Conservation (phyloP, 202 grass and related monocot genomes). For the Hordeum pubiflorum region DNA sequence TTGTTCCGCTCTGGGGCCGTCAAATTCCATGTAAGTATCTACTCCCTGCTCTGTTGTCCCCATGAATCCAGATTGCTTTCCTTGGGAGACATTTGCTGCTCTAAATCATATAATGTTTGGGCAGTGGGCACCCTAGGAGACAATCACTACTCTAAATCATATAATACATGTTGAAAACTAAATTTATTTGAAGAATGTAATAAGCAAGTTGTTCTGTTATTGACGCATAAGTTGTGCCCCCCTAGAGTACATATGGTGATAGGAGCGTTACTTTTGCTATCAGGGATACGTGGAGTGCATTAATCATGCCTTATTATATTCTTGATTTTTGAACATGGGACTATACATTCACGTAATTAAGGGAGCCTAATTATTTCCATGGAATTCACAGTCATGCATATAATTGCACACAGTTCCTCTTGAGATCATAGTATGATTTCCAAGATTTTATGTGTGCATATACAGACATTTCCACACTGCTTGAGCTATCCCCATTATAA, state of each 20-base stretch:
- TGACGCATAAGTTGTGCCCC: not conserved
- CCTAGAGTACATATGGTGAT: not conserved
- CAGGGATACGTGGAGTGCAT: not conserved
- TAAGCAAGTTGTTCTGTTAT: not conserved
- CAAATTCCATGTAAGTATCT: slow-evolving; percentile 52
- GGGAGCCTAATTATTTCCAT: not conserved
- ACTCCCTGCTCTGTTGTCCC: not conserved
- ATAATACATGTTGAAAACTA: not conserved
- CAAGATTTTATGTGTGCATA: slow-evolving; percentile 56
- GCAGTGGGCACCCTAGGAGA: not conserved
- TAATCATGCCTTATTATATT: not conserved
- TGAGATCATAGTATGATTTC: slow-evolving; percentile 28
- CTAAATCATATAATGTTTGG: not conserved
- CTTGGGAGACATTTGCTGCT: not conserved
- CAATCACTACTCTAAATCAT: not conserved
- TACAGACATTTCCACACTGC: slow-evolving; percentile 35
- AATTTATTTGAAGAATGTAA: not conserved
- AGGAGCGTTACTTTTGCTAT: not conserved
- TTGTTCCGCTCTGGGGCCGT: slow-evolving; percentile 58
- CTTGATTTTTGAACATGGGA: not conserved
- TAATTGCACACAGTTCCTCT: slow-evolving; percentile 48
- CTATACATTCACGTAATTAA: not conserved
- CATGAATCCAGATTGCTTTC: not conserved
- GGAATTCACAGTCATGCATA: not conserved
- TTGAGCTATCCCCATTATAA: slow-evolving; percentile 26